Evolutionary conservation across 495 filamentous ascomycete genomes (phyloP), one percentile per base, ranked within the genome.

Genomic region (Jackrogersella multiformis): DNA sequence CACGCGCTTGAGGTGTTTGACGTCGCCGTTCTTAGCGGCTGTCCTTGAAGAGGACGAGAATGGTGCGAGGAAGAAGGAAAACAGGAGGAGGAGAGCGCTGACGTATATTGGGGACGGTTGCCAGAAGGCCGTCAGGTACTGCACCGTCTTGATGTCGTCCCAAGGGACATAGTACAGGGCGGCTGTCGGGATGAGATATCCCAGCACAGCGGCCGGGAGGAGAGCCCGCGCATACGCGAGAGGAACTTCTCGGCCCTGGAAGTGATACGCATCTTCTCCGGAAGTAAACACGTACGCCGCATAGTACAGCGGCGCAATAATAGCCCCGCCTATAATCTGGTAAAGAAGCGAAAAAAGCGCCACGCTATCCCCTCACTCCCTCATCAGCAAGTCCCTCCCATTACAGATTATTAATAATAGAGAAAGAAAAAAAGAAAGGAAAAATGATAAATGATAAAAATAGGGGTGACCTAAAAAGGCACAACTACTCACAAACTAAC

Each of bases 261-360:
- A 61, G 65, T 58, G 55, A 46, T 74, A 72, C 10, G 55, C 55
- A 38, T 70, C 73, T 9, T 34, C 32, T 5, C 64, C 51, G 3
- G 76, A 74, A 18, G 66, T 61, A 23, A 44, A 61, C 7, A 77
- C 58, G 41, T 72, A 76, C 16, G 75, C 46, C 30, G 74, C 72
- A 59, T 71, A 80, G 66, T 79, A 81, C 2, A 81, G 52, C 8
- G 81, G 80, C 16, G 70, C 73, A 28, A 81, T 63, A 8, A 75
- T 44, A 18, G 68, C 78, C 16, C 76, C 73, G 26, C 77, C 76
- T 13, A 65, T 52, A 13, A 69, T 56, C 58, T 81, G 79, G 63
- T 73, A 76, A 28, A 72, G 24, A 15, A 78, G 28, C 0, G 62
- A 68, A 49, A 78, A 69, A 12, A 77, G 42, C 10, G 64, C 65